phyloP scores from a whole-genome alignment of 1,139 yeast genomes.

The Blastobotrys serpentis region DNA sequence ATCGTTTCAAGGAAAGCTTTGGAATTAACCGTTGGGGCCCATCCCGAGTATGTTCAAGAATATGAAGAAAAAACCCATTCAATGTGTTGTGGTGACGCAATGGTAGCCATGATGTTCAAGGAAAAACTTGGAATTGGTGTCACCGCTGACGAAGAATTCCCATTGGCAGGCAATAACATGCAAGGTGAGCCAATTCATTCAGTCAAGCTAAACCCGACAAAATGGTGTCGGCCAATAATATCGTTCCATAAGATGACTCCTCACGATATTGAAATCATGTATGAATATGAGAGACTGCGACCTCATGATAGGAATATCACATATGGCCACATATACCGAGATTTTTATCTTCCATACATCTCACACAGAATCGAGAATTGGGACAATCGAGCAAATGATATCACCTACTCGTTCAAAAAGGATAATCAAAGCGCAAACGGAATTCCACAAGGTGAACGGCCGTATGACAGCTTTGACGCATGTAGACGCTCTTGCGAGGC shows the following conservation, averaged over 20 bases:
- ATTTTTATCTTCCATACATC: conserved; percentile 35
- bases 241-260: conserved; percentile 35
- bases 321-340: conserved; percentile 34
- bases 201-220: conserved; percentile 24
- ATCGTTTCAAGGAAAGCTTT: conserved; percentile 36
- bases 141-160: conserved; percentile 8
- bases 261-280: conserved; percentile 34
- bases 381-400: conserved; percentile 29
- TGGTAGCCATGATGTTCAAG: conserved; percentile 34
- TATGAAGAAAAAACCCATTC: conserved; percentile 30
- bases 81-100: conserved; percentile 40
- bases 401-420: conserved; percentile 16
- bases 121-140: conserved; percentile 10
- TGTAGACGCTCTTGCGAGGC: conserved; percentile 11
- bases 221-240: conserved; percentile 36
- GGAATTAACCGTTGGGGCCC: conserved; percentile 30
- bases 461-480: conserved; percentile 2
- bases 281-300: conserved; percentile 36
- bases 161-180: conserved; percentile 9
- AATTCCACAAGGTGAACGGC: conserved; percentile 13
- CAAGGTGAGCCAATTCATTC: conserved; percentile 23
- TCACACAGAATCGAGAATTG: conserved; percentile 26
- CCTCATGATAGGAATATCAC: conserved; percentile 27
- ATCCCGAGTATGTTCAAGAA: conserved; percentile 28
- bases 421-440: conserved; percentile 17